A percentile compares a stretch with the other conserved stretches of the same genome.
Evolutionary conservation across 2,329 filamentous ascomycete species (phyloP).

Genomic region (Fusarium pininemorale): DNA sequence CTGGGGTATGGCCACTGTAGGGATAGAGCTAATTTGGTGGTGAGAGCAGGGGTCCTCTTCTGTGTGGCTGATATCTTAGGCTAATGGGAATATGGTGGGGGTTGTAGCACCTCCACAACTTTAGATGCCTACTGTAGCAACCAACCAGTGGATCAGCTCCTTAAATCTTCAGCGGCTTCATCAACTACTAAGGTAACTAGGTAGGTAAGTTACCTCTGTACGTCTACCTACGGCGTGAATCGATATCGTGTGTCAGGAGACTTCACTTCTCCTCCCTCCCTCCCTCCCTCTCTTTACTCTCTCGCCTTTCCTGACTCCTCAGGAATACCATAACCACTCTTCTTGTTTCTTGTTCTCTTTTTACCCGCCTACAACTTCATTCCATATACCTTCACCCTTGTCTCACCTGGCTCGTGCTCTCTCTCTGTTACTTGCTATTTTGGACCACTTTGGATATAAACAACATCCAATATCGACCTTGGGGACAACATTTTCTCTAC

Average conservation of each 20-base stretch:
- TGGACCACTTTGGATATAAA: constrained; percentile 9
- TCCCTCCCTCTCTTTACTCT: background rate
- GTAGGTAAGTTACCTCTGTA: background rate
- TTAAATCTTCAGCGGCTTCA: constrained; percentile 23
- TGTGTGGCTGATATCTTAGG: constrained; percentile 32
- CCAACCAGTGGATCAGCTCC: constrained; percentile 3
- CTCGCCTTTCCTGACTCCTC: background rate
- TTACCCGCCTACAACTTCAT: background rate
- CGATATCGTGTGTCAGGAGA: background rate
- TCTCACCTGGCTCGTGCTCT: constrained; percentile 24
- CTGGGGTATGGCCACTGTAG: constrained; percentile 14
- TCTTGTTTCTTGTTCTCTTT: background rate
- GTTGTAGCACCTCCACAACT: background rate
- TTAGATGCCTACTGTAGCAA: constrained; percentile 7
- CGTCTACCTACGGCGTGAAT: constrained; percentile 11
- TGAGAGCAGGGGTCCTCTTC: constrained; percentile 20
- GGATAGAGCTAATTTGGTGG: constrained; percentile 9
- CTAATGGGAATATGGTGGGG: constrained; percentile 25
- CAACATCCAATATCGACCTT: constrained; percentile 5
- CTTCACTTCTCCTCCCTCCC: background rate
- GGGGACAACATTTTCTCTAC: background rate
- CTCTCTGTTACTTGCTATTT: constrained; percentile 11
- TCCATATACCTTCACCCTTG: constrained; percentile 1
- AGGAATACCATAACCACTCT: background rate
- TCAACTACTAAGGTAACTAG: too few relatives aligned